Evolutionary conservation across 805 yeast species (phyloP), one percentile per base, ranked within the genome.

Genomic region (Saccharomyces paradoxus): DNA sequence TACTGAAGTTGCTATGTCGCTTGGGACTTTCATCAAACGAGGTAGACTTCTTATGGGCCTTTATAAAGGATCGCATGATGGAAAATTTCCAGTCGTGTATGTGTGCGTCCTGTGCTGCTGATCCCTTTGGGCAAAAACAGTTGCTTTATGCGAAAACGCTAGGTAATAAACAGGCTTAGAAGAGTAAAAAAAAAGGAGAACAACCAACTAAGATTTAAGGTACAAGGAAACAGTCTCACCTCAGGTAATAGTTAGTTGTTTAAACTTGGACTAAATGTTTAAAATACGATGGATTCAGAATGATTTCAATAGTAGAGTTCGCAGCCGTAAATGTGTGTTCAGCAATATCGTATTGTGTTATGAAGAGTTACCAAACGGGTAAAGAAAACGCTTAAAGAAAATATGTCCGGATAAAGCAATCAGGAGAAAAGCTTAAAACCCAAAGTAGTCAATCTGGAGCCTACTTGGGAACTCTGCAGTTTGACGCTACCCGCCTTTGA

Each of bases 51-150:
- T 68, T 65, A 54, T 73, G 76, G 6, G 77, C 63, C 53, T 71
- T 73, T 47, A 74, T 74, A 58, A 74, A 72, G 2, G 77, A 71
- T 46, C 72, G 62, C 77, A 73, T 73, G 1, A 32, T 37, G 21
- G 4, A 37, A 37, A 3, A 21, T 37, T 37, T 17, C 44, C 44
- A 7, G 12, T 37, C 4, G 24, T 37, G 44, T 37, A n/a, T 8
- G 44, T 37, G 17, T 37, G 44, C 44, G 24, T 37, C 24, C 24
- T 37, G 17, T 17, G 44, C 22, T 37, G 44, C 44, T 17, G 44
- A 17, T 37, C 44, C 12, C 17, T 37, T 37, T 37, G 44, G 24
- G 24, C 22, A 37, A 37, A 37, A 37, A 37, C 44, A n/a, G 24
- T 21, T 37, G 44, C 24, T 21, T 17, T 17, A 8, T 17, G 44